Conservation (phyloP, 768 basidiomycete genomes). For the Leucocoprinus sp. region DNA sequence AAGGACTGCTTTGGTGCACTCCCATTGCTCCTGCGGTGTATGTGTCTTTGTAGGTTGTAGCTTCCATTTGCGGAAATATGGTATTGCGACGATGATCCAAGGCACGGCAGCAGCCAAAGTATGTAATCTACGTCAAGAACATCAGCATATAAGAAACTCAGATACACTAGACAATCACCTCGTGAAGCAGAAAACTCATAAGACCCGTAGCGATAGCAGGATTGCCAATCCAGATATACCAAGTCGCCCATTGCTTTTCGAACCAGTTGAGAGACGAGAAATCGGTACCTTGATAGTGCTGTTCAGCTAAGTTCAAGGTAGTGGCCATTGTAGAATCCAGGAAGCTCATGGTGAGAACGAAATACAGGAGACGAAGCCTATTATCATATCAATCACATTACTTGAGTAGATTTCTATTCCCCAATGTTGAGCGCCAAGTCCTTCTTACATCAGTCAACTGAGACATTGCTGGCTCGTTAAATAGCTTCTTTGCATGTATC, state of each 20-base stretch:
- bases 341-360: conserved; percentile 42
- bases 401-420: too few relatives aligned
- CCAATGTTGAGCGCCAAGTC: too few relatives aligned
- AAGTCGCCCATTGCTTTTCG: conserved; percentile 76
- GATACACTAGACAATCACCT: conserved; percentile 57
- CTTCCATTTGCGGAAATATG: conserved; percentile 93
- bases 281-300: conserved; percentile 51
- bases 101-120: conserved; percentile 30
- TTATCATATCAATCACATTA: too few relatives aligned
- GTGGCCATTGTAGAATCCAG: conserved; percentile 29
- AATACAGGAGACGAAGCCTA: too few relatives aligned
- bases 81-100: conserved; percentile 90
- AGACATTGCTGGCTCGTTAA: too few relatives aligned
- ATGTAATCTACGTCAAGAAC: too few relatives aligned
- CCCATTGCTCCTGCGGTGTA: conserved; percentile 80
- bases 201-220: conserved; percentile 90
- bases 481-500: too few relatives aligned
- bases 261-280: conserved; percentile 54
- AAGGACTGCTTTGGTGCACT: conserved; percentile 90
- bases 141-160: background rate
- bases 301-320: conserved; percentile 22
- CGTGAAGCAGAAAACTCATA: conserved; percentile 88
- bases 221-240: conserved; percentile 84
- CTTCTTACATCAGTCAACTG: too few relatives aligned
- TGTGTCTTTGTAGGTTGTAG: conserved; percentile 84